Base-by-base conservation (phyloP, 2,329 filamentous ascomycete species). In the Ceratocystis lukuohia region DNA sequence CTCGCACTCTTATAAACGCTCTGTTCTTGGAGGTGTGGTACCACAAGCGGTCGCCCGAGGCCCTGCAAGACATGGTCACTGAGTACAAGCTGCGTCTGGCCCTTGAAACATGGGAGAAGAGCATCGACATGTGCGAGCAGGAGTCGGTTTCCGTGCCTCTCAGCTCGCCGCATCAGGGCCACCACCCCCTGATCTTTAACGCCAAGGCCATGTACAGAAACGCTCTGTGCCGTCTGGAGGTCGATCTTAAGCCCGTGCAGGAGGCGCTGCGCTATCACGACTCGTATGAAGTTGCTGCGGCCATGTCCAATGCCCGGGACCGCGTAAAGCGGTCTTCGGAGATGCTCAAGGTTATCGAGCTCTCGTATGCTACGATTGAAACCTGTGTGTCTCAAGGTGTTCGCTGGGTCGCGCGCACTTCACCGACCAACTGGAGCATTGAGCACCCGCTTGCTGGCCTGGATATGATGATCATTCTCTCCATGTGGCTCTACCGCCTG, bases 1-100 rank as follows among this genome's bases (percentile, higher is more conserved):
- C 94, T 10, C 90, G 94, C 69, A 91, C 97, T 70, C 95, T 99
- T 90, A 96, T 97, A 82, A 99, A 97, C 73, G 93, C 94, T 10
- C 81, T 99, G 70, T 99, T 97, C 81, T 82, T 99, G 62, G 94
- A 97, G 76, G 93, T 97, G 2, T 99, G 94, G 94, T 96, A 96
- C 74, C 91, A 97, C 79, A 96, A 96, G 83, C 89, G 94, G 73
- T 96, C 91, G 75, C 93, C 93, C n/a, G 92, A 97, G 75, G 92
- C 93, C 63, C 81, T 97, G 50, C 94, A 97, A 77, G 93, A 97
- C 74, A 92, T 97, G 48, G 93, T 97, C 57, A 96, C 93, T 2
- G 94, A 97, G 78, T 97, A 96, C 83, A 97, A 96, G 80, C 87
- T 99, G 69, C 86, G 94, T 67, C 84, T 96, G 65, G 94, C 94